Evolutionary conservation across 371 early-diverging fungal genomes (phyloP), one percentile per base, ranked within the genome.

Genomic region (Modicella reniformis): DNA sequence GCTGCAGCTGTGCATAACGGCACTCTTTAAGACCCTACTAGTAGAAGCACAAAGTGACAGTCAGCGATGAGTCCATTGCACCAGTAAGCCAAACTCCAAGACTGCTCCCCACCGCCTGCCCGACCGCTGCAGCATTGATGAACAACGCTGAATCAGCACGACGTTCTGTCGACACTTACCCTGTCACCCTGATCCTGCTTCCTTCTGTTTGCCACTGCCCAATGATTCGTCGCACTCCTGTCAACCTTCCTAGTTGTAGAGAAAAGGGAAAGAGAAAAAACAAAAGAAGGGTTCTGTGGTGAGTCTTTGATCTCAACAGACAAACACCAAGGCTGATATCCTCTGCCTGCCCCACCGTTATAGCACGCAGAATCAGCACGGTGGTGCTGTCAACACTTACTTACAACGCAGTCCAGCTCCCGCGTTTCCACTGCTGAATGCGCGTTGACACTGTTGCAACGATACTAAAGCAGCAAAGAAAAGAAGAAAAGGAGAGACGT

Each of bases 301-400:
- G 13, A 25, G 50, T 50, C 50, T 26, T 25, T 50, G 50, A 26
- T 19, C 50, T 50, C 50, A 50, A 50, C 50, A 17, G 50, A 50
- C 50, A 50, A 50, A 6, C 25, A 50, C 17, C 15, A 50, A 13
- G 50, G 50, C 26, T 4, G 25, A 13, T 25, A 21, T 50, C 50
- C 50, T 50, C 50, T 44, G 44, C 44, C 50, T 26, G 50, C 17
- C 50, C 26, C 50, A 50, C 50, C 25, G 17, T 25, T 50, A 50
- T 3, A 50, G 50, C 25, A 52, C 52, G 29, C 52, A 12, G 52
- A 52, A 52, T 52, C 52, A 52, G 52, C 52, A 52, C 33, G 32
- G 32, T 17, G 44, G 54, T 54, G 32, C 54, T 54, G 54, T 32
- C 32, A 54, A 54, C 9, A 54, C 54, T 54, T 54, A 54, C 54